Percentiles rank a stretch among this genome's conserved stretches.
Evolutionary conservation across 352 stramenopile species (phyloP).

Genomic region (Phytophthora ohioensis): DNA sequence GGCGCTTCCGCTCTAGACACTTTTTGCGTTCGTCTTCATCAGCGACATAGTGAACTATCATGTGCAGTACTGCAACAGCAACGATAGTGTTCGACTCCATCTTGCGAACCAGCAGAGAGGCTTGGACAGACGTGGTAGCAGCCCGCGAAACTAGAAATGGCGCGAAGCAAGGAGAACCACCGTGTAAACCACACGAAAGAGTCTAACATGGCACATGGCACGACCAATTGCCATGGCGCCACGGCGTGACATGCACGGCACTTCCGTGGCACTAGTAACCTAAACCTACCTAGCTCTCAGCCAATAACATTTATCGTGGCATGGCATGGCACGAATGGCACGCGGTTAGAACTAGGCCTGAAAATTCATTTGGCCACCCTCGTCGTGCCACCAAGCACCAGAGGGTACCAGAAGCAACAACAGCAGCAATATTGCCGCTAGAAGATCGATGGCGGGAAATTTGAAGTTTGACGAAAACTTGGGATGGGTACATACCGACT

Average conservation of each 20-base stretch:
- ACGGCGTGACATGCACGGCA: conserved; percentile 9
- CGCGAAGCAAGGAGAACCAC: not conserved
- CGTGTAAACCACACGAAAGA: not conserved
- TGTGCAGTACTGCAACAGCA: not conserved
- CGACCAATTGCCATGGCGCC: conserved; percentile 8
- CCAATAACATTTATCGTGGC: conserved; percentile 5
- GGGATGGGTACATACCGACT: too few species aligned
- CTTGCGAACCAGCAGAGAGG: not conserved
- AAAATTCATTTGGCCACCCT: too few species aligned
- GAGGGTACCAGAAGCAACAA: too few species aligned
- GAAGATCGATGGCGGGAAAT: too few species aligned
- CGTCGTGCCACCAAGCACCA: too few species aligned
- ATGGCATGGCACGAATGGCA: conserved; percentile 1
- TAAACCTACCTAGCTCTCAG: not conserved
- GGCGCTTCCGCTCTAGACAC: not conserved
- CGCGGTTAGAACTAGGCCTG: not conserved
- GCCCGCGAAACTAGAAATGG: too few species aligned
- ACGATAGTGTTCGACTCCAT: not conserved
- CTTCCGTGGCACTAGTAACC: conserved; percentile 1
- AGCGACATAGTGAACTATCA: not conserved
- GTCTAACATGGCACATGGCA: conserved; percentile 3
- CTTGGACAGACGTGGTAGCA: not conserved
- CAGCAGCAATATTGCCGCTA: too few species aligned
- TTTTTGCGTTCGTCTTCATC: not conserved
- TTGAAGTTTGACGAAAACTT: too few species aligned